Conservation (phyloP, 2,329 filamentous ascomycete species). For the Exophiala dermatitidis region DNA sequence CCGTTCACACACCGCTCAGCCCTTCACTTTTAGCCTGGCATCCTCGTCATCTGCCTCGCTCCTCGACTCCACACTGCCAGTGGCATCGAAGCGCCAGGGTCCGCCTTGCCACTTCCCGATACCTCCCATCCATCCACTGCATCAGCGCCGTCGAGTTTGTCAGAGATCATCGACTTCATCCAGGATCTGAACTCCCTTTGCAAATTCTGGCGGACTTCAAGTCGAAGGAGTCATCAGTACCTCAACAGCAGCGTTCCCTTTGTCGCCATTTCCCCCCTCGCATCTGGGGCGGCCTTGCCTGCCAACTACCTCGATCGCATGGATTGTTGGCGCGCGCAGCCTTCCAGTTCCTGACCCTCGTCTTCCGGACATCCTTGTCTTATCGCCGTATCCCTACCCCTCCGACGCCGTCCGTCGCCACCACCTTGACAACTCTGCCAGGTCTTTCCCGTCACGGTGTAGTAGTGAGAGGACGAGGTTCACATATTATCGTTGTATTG, state of each 20-base stretch:
- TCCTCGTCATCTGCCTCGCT: slow-evolving; percentile 15
- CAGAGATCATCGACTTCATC: background rate
- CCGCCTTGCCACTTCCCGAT: slow-evolving; percentile 8
- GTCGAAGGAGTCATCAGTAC: background rate
- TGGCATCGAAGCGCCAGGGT: background rate
- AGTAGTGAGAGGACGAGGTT: background rate
- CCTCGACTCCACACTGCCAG: slow-evolving; percentile 4
- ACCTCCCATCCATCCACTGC: background rate
- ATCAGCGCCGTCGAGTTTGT: no score
- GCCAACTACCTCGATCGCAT: slow-evolving; percentile 9
- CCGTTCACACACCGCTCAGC: slow-evolving; percentile 9
- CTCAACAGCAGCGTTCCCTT: slow-evolving; percentile 1
- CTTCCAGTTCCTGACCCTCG: slow-evolving; percentile 11
- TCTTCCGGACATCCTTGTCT: slow-evolving; percentile 15
- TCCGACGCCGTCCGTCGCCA: slow-evolving; percentile 18
- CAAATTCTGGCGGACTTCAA: background rate
- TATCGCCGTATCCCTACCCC: slow-evolving; percentile 16
- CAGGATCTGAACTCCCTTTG: slow-evolving; percentile 5
- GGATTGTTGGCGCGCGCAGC: slow-evolving; percentile 13
- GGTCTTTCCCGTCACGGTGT: background rate
- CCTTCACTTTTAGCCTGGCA: slow-evolving; percentile 2
- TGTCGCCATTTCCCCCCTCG: slow-evolving; percentile 1
- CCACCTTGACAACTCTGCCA: slow-evolving; percentile 1
- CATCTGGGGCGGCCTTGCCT: slow-evolving; percentile 2
- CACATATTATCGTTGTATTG: slow-evolving; percentile 5